Base-by-base conservation (phyloP, 768 basidiomycete genomes). In the Lactifluus pinguis region DNA sequence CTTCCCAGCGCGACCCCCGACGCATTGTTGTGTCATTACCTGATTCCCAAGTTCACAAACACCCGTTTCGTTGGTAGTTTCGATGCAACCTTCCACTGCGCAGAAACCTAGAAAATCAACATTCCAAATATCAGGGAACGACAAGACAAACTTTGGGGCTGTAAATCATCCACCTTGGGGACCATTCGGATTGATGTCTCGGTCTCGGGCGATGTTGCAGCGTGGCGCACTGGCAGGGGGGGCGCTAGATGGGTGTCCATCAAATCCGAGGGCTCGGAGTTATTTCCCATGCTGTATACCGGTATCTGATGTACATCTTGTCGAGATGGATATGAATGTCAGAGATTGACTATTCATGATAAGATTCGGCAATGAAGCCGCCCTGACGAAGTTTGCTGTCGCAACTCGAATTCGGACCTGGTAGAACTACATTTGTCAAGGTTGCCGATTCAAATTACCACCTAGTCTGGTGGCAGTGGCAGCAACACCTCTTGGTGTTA, bases 331-430 rank as follows among this genome's bases (percentile, higher is more conserved):
- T 34, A 42, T 32, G 32, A 10, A 36, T 17, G 25, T n/a, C 29
- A 41, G 47, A 57, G 61, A 62, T 62, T 57, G 61, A 49, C 56
- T 53, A 53, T 34, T 34, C 32, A 34, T 34, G 32, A 34, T 34
- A 25, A 32, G 44, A 34, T 62, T 57, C 51, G 55, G 60, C 60
- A 57, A 56, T 57, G 44, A 14, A 61, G 53, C 59, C 52, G 50
- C 34, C 41, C 30, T 49, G 34, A 41, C 34, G 8, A 53, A 21
- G 14, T 41, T 44, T 47, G 36, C 44, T 48, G 32, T 47, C 6
- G 30, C 39, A 25, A 45, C 42, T 52, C 50, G 29, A 38, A 29
- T 30, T 25, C 30, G 34, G 9, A 30, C n/a, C 13, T 25, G 25
- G 25, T 4, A 21, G n/a, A n/a, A 10, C 5, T 34, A 4, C n/a